phyloP scores from a whole-genome alignment of 2,329 filamentous ascomycete species.

The Iodosphaeria phyllophila region DNA sequence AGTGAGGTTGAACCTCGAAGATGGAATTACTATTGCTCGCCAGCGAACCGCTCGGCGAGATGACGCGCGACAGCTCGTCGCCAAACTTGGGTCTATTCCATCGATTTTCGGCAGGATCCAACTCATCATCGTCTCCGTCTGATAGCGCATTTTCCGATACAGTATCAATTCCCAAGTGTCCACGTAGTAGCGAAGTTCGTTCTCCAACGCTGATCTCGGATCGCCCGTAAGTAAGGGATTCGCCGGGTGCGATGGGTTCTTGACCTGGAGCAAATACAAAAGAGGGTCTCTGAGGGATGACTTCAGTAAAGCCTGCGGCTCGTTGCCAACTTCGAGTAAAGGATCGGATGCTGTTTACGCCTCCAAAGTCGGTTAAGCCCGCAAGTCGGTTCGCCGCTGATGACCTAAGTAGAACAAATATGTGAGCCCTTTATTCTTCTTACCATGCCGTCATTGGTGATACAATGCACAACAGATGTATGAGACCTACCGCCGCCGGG shows the following conservation, averaged over 20 bases:
- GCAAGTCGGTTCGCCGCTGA: constrained; percentile 38
- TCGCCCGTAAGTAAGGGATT: constrained; percentile 20
- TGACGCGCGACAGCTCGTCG: constrained; percentile 17
- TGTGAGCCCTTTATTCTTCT: constrained; percentile 1
- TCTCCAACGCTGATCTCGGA: constrained; percentile 19
- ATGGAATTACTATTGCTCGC: constrained; percentile 25
- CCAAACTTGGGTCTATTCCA: constrained; percentile 26
- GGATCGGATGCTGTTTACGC: constrained; percentile 84
- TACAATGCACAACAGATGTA: background rate
- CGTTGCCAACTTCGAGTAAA: constrained; percentile 87
- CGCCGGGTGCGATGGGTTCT: constrained; percentile 18
- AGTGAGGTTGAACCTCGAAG: constrained; percentile 37
- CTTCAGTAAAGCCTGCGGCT: constrained; percentile 73
- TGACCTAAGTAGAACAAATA: constrained; percentile 28
- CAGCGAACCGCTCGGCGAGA: constrained; percentile 12
- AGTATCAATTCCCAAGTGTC: constrained; percentile 35
- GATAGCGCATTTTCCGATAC: constrained; percentile 12
- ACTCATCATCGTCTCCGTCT: constrained; percentile 11
- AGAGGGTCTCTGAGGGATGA: constrained; percentile 60
- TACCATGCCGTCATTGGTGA: background rate
- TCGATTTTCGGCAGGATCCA: constrained; percentile 6
- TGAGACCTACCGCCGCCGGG: constrained; percentile 19
- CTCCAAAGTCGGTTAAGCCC: constrained; percentile 53
- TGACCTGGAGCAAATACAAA: constrained; percentile 48
- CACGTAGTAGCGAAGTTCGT: constrained; percentile 27